Evolutionary conservation across 352 stramenopile genomes (phyloP), one percentile per base, ranked within the genome.

Genomic region (Phytophthora boehmeriae): DNA sequence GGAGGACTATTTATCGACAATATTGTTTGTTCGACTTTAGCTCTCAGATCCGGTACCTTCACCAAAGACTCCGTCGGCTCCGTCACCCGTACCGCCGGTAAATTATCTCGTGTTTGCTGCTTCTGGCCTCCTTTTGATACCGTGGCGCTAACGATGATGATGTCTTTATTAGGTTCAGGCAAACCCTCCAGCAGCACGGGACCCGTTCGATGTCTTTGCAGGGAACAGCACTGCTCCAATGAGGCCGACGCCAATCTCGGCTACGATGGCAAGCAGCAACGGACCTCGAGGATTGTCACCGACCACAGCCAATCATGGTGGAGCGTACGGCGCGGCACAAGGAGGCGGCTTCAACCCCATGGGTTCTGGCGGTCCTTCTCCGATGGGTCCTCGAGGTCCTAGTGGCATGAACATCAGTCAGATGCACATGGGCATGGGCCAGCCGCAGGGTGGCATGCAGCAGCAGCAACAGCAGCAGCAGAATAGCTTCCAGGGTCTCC

Each of bases 401-500:
- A 79, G 76, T 41, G 76, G 66, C 44, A 91, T 92, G 73, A 88
- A 88, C 63, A 93, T 93, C 65, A 93, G 82, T 35, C 82, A 93
- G 62, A 93, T 93, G 84, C 83, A 92, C 67, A 85, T 92, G 66
- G 78, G 76, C 23, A 90, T 90, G 69, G 68, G 66, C 25, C 71
- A 78, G 49, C 63, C 58, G 8, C 72, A 66, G 23, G 63, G 54
- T 16, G 66, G 77, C 17, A 77, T 82, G 53, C 75, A 88, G 46
- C 75, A 80, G 41, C 67, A 72, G 34, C 71, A 70, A 6, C 56
- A 71, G 32, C 66, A 76, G 48, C 63, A 79, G 48, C 71, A 78
- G 53, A 89, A 92, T 80, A 91, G 85, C 59, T 94, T 94, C 80
- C 80, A 90, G 43, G 84, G 84, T 27, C 71, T 94, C 8, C 84